These are phyloP conservation scores for Juglanconis oblonga DNA, from an alignment of 2,329 filamentous ascomycete genomes.

Conservation along the genomic window DNA sequence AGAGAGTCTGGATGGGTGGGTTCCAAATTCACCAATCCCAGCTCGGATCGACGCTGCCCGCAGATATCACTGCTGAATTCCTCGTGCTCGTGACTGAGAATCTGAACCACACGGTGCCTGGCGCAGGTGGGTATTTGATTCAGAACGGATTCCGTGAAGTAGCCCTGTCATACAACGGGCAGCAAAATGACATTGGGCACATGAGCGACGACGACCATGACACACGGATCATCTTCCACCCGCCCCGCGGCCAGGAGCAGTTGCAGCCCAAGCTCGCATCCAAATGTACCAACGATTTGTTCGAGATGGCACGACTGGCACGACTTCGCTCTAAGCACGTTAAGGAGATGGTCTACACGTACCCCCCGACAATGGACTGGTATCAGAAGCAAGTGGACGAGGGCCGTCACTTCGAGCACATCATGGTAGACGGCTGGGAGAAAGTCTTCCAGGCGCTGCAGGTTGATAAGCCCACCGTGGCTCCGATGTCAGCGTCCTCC, in stretches of 20 bases:
- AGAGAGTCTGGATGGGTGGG: slow-evolving; percentile 45
- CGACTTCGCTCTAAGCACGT: slow-evolving; percentile 21
- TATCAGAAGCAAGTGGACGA: slow-evolving; percentile 45
- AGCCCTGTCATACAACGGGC: not conserved
- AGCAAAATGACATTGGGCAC: slow-evolving; percentile 20
- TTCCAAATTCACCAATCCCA: slow-evolving; percentile 23
- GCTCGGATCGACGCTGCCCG: slow-evolving; percentile 25
- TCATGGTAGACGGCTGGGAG: slow-evolving; percentile 44
- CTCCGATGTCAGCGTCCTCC: not conserved
- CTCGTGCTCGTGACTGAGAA: slow-evolving; percentile 33
- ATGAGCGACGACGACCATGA: slow-evolving; percentile 22
- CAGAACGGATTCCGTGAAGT: slow-evolving; percentile 38
- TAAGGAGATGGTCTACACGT: slow-evolving; percentile 36
- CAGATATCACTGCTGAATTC: slow-evolving; percentile 42
- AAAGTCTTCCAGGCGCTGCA: slow-evolving; percentile 30
- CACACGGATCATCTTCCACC: slow-evolving; percentile 43
- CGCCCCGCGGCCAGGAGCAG: slow-evolving; percentile 33
- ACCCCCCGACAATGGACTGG: slow-evolving; percentile 49
- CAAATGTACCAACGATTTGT: slow-evolving; percentile 43
- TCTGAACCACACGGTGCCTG: slow-evolving; percentile 35
- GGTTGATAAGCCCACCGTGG: not conserved
- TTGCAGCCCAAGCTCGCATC: slow-evolving; percentile 18
- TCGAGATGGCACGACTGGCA: slow-evolving; percentile 32
- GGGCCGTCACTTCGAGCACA: slow-evolving; percentile 48
- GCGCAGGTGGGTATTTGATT: slow-evolving; percentile 25